Evolutionary conservation across 139 green algal genomes (phyloP).

Genomic region (Gonium pectorale): DNA sequence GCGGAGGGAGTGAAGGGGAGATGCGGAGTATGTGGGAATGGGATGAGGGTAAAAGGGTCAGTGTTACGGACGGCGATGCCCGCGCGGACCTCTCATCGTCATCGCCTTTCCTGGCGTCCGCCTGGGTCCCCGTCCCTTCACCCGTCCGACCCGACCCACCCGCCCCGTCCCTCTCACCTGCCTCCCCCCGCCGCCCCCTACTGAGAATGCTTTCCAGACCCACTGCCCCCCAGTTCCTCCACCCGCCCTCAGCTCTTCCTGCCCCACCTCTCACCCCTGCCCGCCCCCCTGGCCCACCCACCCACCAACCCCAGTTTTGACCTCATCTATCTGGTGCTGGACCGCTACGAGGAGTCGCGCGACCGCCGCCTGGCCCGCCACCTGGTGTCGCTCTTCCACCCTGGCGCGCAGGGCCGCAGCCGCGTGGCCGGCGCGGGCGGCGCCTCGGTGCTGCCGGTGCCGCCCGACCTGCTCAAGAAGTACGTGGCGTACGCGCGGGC

Average conservation of each 20-base stretch:
- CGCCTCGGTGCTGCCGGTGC: constrained; percentile 58
- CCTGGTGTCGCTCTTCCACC: constrained; percentile 91
- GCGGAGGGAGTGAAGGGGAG: neutral
- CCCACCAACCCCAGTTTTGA: constrained; percentile 79
- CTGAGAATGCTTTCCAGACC: too few relatives aligned
- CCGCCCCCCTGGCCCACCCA: neutral
- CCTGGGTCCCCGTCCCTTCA: too few relatives aligned
- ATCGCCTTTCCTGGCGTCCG: too few relatives aligned
- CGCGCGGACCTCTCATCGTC: too few relatives aligned
- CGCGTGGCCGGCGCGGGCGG: neutral
- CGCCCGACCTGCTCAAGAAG: constrained; percentile 84
- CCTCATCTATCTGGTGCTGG: constrained; percentile 97
- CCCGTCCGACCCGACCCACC: too few relatives aligned
- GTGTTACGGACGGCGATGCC: too few relatives aligned
- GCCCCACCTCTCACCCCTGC: neutral
- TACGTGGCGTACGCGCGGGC: constrained; percentile 92
- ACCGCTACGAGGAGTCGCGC: constrained; percentile 86
- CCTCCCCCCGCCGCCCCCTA: too few relatives aligned
- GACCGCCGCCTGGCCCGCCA: constrained; percentile 92
- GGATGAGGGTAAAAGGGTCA: too few relatives aligned
- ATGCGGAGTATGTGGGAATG: neutral
- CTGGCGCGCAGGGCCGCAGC: neutral
- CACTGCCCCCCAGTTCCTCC: too few relatives aligned
- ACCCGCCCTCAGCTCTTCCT: constrained; percentile 54
- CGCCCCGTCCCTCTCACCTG: too few relatives aligned